Evolutionary conservation across 2,329 filamentous ascomycete genomes (phyloP).

Genomic region (Neofusicoccum sp.): DNA sequence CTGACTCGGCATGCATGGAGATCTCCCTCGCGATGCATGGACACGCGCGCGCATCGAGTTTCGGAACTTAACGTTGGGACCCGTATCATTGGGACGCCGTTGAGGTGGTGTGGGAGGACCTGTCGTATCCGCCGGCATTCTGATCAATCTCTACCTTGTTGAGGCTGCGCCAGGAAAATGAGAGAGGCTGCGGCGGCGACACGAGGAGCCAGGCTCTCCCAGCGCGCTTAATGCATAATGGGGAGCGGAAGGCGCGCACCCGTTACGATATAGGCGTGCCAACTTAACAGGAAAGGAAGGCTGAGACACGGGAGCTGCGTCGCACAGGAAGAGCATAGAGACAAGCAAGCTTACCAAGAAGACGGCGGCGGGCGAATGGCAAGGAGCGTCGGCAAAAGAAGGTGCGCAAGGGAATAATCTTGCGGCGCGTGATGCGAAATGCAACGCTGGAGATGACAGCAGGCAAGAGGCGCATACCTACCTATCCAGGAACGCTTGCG

Average conservation of each 20-base stretch:
- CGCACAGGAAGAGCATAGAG: not conserved
- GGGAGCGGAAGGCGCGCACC: not conserved
- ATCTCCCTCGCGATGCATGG: not conserved
- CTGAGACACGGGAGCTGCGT: not conserved
- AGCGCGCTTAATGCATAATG: not conserved
- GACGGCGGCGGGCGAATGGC: not conserved
- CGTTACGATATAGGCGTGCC: not conserved
- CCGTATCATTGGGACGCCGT: not conserved
- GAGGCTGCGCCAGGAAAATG: constrained; percentile 1
- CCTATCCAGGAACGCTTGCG: constrained; percentile 1
- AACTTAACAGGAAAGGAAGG: not conserved
- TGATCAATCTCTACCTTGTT: not conserved
- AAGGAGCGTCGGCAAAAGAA: not conserved
- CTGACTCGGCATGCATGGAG: not conserved
- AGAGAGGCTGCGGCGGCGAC: not conserved
- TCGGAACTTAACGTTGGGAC: not conserved
- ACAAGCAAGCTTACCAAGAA: not conserved
- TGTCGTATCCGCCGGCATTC: constrained; percentile 4
- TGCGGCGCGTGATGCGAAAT: constrained; percentile 9
- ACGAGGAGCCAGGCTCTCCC: not conserved
- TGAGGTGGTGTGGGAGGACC: not conserved
- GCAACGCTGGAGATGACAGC: constrained; percentile 1
- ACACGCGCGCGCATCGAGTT: not conserved
- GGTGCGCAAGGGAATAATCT: not conserved
- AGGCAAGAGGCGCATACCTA: not conserved